Conservation (phyloP, 176 grass and related monocot species). For the Leersia perrieri region DNA sequence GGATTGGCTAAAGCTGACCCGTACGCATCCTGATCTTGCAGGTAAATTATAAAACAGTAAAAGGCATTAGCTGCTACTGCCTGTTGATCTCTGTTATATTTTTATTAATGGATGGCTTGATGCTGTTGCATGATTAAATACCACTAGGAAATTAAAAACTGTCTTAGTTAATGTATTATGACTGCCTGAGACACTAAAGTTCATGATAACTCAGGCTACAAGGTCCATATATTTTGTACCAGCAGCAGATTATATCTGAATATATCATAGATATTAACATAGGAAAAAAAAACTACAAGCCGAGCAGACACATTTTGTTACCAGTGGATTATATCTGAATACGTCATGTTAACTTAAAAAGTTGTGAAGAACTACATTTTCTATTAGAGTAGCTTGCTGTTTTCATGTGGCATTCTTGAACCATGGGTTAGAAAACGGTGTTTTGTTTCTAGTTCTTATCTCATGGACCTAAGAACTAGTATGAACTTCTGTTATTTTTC, state of each 20-base stretch:
- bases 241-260: not conserved
- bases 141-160: not conserved
- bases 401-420: not conserved
- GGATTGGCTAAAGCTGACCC: constrained; percentile 90
- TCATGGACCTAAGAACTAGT: not conserved
- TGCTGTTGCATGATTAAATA: not conserved
- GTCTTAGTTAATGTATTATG: not conserved
- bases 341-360: not conserved
- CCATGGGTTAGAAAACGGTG: not conserved
- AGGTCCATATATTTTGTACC: not conserved
- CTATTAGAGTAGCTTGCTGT: not conserved
- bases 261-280: not conserved
- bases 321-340: no score
- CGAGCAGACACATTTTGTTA: not conserved
- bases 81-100: not conserved
- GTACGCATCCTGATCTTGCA: constrained; percentile 81
- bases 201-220: not conserved
- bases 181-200: constrained; percentile 2
- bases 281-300: not conserved
- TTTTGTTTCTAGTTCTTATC: not conserved
- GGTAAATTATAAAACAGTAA: constrained; percentile 48
- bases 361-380: not conserved
- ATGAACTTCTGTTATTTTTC: no score
- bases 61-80: not conserved
- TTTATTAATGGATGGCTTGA: not conserved